phyloP scores from a whole-genome alignment of 2,329 filamentous ascomycete species.

The Bipolaris gigantea region DNA sequence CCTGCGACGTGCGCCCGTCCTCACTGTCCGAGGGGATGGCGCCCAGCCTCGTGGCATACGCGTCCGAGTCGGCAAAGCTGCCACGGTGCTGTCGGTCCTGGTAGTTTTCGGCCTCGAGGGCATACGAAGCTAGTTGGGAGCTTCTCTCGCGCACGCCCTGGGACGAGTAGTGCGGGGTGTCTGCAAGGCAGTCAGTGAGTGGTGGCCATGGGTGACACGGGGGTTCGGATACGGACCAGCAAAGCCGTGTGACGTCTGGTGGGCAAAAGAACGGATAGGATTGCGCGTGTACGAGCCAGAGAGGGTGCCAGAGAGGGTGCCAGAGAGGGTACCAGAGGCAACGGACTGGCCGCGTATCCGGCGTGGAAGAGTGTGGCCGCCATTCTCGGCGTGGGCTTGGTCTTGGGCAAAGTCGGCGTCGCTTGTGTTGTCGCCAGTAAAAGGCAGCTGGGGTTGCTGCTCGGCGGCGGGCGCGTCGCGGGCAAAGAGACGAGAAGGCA shows the following conservation, averaged over 20 bases:
- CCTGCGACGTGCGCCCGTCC: constrained; percentile 32
- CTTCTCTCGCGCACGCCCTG: constrained; percentile 83
- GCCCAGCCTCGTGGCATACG: not conserved
- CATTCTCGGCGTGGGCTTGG: constrained; percentile 24
- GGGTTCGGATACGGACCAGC: constrained; percentile 52
- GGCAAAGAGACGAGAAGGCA: constrained; percentile 28
- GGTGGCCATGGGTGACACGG: not conserved
- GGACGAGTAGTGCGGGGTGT: constrained; percentile 72
- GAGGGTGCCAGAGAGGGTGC: constrained; percentile 23
- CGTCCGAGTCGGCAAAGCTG: constrained; percentile 25
- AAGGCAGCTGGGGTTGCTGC: constrained; percentile 33
- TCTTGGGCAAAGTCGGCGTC: constrained; percentile 35
- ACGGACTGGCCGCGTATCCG: constrained; percentile 33
- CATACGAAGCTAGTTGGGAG: constrained; percentile 81
- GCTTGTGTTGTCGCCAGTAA: constrained; percentile 34
- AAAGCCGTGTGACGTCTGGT: constrained; percentile 64
- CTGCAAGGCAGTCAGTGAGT: constrained; percentile 51
- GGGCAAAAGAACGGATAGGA: constrained; percentile 72
- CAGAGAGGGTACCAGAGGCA: constrained; percentile 26
- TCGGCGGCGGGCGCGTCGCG: constrained; percentile 23
- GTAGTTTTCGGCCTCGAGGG: constrained; percentile 55
- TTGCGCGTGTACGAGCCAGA: constrained; percentile 50
- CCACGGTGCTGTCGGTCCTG: constrained; percentile 28
- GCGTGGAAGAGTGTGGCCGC: constrained; percentile 29
- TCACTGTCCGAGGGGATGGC: constrained; percentile 23